Evolutionary conservation across 78 protist species (phyloP).

Genomic region (Corallochytrium limacisporum): DNA sequence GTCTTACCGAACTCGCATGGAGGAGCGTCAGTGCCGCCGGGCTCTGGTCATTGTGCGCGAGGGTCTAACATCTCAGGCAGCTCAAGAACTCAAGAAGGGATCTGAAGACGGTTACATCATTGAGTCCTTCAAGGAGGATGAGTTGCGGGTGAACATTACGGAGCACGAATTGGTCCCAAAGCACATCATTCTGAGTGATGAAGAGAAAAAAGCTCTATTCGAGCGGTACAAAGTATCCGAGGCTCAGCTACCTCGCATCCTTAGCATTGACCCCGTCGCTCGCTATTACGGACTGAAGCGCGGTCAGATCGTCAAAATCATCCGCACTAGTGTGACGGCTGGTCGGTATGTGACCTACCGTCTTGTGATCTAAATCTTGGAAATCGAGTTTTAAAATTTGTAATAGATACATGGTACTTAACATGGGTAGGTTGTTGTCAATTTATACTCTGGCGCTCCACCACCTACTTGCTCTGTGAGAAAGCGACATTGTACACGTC

Average conservation of each 20-base stretch:
- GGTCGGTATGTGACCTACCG: conserved; percentile 17
- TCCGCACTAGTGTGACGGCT: conserved; percentile 9
- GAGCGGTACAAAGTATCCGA: conserved; percentile 26
- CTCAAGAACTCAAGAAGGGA: not conserved
- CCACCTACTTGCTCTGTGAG: too few species aligned
- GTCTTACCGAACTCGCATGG: too few species aligned
- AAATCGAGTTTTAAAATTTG: too few species aligned
- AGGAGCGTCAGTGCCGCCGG: too few species aligned
- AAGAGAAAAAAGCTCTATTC: conserved; percentile 3
- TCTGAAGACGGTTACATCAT: not conserved
- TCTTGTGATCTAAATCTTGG: conserved; percentile 38
- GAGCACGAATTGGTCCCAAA: conserved; percentile 14
- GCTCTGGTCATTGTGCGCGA: not conserved
- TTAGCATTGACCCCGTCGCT: conserved; percentile 49
- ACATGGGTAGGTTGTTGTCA: too few species aligned
- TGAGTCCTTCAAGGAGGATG: conserved; percentile 3
- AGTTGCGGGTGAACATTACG: conserved; percentile 6
- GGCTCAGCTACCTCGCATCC: conserved; percentile 63
- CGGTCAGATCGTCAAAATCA: conserved; percentile 25
- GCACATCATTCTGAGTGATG: not conserved
- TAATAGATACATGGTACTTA: too few species aligned
- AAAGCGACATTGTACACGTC: conserved; percentile 50
- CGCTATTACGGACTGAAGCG: conserved; percentile 53
- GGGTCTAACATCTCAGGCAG: not conserved
- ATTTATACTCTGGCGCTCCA: too few species aligned